Conservation (phyloP, 179 eudicot species). For the Silene coronaria region DNA sequence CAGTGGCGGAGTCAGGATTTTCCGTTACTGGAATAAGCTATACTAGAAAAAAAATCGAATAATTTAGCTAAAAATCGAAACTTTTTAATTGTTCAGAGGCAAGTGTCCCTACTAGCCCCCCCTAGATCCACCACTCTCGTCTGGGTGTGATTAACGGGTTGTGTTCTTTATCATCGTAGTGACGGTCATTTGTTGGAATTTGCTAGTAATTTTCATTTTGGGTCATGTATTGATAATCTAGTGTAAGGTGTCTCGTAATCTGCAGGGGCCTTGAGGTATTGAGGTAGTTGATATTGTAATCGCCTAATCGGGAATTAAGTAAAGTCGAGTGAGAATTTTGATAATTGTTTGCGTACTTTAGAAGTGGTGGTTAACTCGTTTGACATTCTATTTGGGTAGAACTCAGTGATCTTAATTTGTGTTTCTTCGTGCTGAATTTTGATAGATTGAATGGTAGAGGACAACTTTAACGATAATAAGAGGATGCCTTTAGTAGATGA, state of each 20-base stretch:
- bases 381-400: neutral
- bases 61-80: too few species aligned
- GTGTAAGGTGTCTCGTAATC: neutral
- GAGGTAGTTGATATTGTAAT: neutral
- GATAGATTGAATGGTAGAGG: slow-evolving; percentile 22
- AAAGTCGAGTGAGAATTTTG: neutral
- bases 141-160: too few species aligned
- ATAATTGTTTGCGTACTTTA: slow-evolving; percentile 1
- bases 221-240: neutral
- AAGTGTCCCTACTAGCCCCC: too few species aligned
- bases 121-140: too few species aligned
- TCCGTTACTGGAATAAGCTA: too few species aligned
- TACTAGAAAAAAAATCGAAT: too few species aligned
- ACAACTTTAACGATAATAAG: slow-evolving; percentile 17
- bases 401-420: slow-evolving; percentile 1
- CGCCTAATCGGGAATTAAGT: neutral
- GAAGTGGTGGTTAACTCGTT: neutral
- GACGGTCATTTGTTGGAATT: neutral
- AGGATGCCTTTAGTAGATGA: slow-evolving; percentile 48
- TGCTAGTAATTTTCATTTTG: neutral
- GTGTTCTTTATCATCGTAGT: too few species aligned
- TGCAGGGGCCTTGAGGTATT: neutral
- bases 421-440: neutral
- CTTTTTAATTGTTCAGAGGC: too few species aligned
- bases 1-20: neutral